A percentile compares a stretch with the other conserved stretches of the same genome.
phyloP scores from a whole-genome alignment of 768 basidiomycete species.

The Clavaria fumosa region DNA sequence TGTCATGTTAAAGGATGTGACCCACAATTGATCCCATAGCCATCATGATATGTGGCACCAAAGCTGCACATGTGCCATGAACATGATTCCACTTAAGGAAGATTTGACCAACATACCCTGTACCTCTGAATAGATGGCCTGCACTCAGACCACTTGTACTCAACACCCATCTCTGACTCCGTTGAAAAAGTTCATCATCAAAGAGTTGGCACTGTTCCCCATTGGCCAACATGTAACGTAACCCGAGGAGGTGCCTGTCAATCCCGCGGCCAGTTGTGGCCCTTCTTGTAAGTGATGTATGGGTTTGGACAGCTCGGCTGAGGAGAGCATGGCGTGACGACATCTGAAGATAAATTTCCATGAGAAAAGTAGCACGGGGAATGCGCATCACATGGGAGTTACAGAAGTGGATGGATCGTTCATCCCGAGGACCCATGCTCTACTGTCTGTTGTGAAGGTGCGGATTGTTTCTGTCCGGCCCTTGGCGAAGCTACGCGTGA shows the following conservation, averaged over 20 bases:
- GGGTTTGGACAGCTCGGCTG: constrained; percentile 50
- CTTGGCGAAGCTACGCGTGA: constrained; percentile 74
- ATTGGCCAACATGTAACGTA: constrained; percentile 46
- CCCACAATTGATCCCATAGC: constrained; percentile 91
- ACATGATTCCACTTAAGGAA: not conserved
- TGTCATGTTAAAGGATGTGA: not conserved
- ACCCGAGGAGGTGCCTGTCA: constrained; percentile 83
- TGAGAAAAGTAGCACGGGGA: not conserved
- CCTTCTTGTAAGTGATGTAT: constrained; percentile 56
- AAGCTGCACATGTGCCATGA: constrained; percentile 43
- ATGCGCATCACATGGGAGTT: too few relatives aligned
- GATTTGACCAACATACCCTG: constrained; percentile 36
- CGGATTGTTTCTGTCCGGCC: constrained; percentile 88
- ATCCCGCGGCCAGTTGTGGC: constrained; percentile 73
- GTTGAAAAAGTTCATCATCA: constrained; percentile 59
- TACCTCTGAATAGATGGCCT: constrained; percentile 75
- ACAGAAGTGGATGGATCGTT: constrained; percentile 35
- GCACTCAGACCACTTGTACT: constrained; percentile 84
- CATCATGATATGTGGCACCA: constrained; percentile 67
- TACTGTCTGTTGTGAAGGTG: constrained; percentile 53
- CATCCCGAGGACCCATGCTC: constrained; percentile 69
- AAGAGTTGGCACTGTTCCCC: constrained; percentile 51
- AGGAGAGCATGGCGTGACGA: constrained; percentile 33
- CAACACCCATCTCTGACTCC: constrained; percentile 73
- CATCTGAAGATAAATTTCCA: not conserved